A percentile compares a stretch with the other conserved stretches of the same genome.
Conservation (phyloP, 2,329 filamentous ascomycete species). For the Lasiodiplodia gonubiensis region DNA sequence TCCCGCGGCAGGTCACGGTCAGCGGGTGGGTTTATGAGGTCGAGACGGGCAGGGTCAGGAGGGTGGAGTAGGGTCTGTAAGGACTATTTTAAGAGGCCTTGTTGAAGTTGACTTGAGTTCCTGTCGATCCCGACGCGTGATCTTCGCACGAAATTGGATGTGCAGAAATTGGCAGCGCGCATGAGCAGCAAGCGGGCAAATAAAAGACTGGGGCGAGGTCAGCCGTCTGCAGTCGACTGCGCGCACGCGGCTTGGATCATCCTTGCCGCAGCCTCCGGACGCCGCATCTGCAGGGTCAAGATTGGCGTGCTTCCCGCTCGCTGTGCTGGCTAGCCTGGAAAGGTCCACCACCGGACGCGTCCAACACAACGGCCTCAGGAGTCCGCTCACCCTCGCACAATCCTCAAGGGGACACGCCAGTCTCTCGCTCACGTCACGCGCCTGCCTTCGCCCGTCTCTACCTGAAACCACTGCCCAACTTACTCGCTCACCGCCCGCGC, state of each 20-base stretch:
- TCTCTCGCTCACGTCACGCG: conserved; percentile 26
- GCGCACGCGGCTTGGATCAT: conserved; percentile 10
- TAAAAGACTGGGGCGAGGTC: conserved; percentile 5
- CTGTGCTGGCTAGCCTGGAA: conserved; percentile 1
- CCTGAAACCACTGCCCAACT: conserved; percentile 13
- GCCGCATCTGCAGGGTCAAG: conserved; percentile 23
- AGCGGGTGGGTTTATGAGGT: conserved; percentile 82
- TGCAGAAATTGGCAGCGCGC: conserved; percentile 13
- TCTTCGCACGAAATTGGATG: conserved; percentile 7
- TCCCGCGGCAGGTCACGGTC: conserved; percentile 65
- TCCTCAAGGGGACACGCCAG: conserved; percentile 17
- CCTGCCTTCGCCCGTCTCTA: conserved; percentile 13
- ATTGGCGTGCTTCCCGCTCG: conserved; percentile 21
- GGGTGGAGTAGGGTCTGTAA: conserved; percentile 45
- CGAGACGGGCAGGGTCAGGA: conserved; percentile 68
- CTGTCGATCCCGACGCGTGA: conserved; percentile 23
- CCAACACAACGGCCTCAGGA: conserved; percentile 16
- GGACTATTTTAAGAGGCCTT: not conserved
- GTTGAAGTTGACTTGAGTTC: not conserved
- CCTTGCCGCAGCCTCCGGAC: conserved; percentile 21
- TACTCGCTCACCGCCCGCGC: conserved; percentile 17
- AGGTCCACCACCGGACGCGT: not conserved
- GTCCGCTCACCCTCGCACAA: not conserved
- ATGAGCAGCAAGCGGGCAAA: conserved; percentile 5
- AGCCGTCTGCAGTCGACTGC: not conserved